Conservation (phyloP, 176 grass and related monocot genomes). For the Elaeis guineensis region DNA sequence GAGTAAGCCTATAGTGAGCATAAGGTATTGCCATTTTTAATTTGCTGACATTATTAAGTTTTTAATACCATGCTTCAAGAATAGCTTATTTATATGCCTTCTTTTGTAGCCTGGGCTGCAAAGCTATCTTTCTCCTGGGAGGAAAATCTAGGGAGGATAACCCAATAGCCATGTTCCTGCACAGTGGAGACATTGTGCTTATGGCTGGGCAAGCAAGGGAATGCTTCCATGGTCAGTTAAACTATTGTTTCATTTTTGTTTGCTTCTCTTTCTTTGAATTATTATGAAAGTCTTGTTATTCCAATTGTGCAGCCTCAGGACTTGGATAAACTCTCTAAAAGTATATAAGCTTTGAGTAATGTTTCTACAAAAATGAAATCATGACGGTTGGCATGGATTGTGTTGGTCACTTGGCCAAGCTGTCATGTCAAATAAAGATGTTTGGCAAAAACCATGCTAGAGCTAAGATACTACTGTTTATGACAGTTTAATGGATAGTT, state of each 20-base stretch:
- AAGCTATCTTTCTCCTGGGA: slow-evolving; percentile 85
- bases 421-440: too few species aligned
- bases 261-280: neutral
- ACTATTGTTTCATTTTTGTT: neutral
- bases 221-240: slow-evolving; percentile 65
- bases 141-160: slow-evolving; percentile 73
- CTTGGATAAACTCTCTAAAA: too few species aligned
- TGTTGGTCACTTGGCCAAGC: too few species aligned
- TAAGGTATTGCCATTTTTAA: slow-evolving; percentile 44
- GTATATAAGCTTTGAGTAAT: too few species aligned
- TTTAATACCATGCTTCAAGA: neutral
- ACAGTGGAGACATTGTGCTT: slow-evolving; percentile 72
- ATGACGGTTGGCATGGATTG: too few species aligned
- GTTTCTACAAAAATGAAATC: too few species aligned
- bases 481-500: too few species aligned
- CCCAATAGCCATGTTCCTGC: slow-evolving; percentile 69
- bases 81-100: neutral
- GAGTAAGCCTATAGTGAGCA: slow-evolving; percentile 92
- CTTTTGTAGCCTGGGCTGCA: slow-evolving; percentile 67
- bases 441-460: too few species aligned
- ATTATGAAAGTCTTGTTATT: too few species aligned
- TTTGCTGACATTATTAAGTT: slow-evolving; percentile 1
- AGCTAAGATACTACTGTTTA: too few species aligned
- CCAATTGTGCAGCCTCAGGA: too few species aligned
- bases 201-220: slow-evolving; percentile 83